A percentile compares a stretch with the other conserved stretches of the same genome.
Conservation (phyloP, 768 basidiomycete genomes). For the Dioszegia crocea region DNA sequence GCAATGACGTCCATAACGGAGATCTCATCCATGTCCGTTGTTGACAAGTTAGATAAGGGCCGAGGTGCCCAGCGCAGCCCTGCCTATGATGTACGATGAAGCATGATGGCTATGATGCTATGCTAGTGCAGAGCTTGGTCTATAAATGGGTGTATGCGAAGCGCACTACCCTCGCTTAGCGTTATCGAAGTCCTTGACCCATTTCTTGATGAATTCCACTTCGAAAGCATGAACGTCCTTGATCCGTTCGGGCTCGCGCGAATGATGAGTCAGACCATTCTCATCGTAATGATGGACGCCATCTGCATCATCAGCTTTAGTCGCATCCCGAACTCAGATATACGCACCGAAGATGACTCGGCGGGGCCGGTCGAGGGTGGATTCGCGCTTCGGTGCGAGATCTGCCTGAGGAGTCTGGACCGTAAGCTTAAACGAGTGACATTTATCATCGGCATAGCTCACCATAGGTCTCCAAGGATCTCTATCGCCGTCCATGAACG, state of each 20-base stretch:
- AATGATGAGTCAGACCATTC: constrained; percentile 63
- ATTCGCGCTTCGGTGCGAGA: constrained; percentile 60
- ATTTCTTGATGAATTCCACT: constrained; percentile 70
- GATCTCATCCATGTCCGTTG: too few species aligned
- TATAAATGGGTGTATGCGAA: too few species aligned
- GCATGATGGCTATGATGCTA: too few species aligned
- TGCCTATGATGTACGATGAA: too few species aligned
- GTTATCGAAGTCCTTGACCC: constrained; percentile 58
- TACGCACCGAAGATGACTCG: constrained; percentile 76
- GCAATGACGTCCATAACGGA: too few species aligned
- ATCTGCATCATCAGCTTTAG: constrained; percentile 20
- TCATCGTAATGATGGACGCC: constrained; percentile 53
- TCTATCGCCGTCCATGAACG: constrained; percentile 60
- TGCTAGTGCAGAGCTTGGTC: too few species aligned
- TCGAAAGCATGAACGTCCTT: constrained; percentile 73
- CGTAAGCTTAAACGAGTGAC: constrained; percentile 9
- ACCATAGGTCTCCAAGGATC: constrained; percentile 83
- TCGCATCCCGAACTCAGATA: neutral
- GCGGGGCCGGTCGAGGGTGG: constrained; percentile 72
- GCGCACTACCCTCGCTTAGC: neutral
- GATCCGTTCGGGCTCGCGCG: constrained; percentile 71
- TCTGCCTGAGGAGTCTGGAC: constrained; percentile 46
- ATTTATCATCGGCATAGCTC: too few species aligned
- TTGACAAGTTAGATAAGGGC: too few species aligned
- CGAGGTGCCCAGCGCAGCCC: too few species aligned